Conservation (phyloP, 1,284 basidiomycete genomes). For the Dichomitus squalens region DNA sequence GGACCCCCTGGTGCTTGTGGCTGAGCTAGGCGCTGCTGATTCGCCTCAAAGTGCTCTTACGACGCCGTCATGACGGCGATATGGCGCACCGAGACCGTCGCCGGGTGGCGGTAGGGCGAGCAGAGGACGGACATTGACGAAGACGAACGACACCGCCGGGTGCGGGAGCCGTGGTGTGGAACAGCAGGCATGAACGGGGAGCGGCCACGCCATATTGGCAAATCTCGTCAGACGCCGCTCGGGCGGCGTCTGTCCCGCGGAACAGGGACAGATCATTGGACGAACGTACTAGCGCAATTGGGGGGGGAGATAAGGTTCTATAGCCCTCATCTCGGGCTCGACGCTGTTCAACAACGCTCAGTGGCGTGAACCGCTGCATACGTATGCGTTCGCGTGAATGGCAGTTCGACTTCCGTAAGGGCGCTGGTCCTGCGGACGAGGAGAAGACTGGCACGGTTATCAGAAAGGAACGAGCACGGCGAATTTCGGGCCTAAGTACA, state of each 20-base stretch:
- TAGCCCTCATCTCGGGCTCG: slow-evolving; percentile 2
- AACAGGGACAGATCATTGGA: background rate
- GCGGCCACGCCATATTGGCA: too few relatives aligned
- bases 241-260: background rate
- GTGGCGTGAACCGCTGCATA: background rate
- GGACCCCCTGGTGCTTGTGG: background rate
- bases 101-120: background rate
- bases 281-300: background rate
- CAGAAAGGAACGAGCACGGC: background rate
- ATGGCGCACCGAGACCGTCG: background rate
- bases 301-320: background rate
- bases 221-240: background rate
- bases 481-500: background rate
- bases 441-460: background rate
- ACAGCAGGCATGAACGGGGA: too few relatives aligned
- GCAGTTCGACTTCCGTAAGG: background rate
- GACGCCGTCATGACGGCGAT: background rate
- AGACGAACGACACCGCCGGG: background rate
- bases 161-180: background rate
- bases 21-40: background rate
- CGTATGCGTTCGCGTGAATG: background rate
- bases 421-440: background rate
- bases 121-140: background rate
- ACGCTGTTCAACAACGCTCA: too few relatives aligned
- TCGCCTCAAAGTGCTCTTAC: background rate